A percentile compares a stretch with the other conserved stretches of the same genome.
These are phyloP conservation scores for Lactarius hatsudake DNA, from an alignment of 768 basidiomycete species.

Conservation along the genomic window DNA sequence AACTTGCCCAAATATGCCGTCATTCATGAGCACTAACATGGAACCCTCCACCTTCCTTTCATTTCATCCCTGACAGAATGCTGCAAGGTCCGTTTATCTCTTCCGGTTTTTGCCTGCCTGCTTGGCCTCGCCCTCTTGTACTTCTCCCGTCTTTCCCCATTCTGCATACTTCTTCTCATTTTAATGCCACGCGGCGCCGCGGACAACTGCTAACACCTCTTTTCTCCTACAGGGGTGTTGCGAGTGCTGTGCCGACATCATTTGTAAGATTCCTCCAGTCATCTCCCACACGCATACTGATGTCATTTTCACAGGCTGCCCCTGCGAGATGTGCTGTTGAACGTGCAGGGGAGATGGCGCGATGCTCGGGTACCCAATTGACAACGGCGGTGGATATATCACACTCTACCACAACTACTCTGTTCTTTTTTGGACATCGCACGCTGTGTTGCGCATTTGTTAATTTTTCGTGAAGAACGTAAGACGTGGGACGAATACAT, in stretches of 20 bases:
- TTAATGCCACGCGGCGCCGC: background rate
- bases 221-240: constrained; percentile 53
- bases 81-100: constrained; percentile 54
- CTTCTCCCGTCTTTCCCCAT: background rate
- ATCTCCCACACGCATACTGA: constrained; percentile 10
- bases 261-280: constrained; percentile 49
- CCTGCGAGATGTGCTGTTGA: constrained; percentile 76
- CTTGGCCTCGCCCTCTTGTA: constrained; percentile 1
- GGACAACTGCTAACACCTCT: background rate
- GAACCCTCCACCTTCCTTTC: no score
- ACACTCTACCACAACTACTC: background rate
- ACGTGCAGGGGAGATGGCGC: background rate
- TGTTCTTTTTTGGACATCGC: background rate
- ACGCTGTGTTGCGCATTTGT: background rate
- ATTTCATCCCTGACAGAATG: constrained; percentile 45
- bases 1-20: background rate
- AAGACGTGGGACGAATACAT: background rate
- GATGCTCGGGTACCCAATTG: background rate
- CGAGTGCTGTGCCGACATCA: constrained; percentile 65
- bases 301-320: constrained; percentile 51
- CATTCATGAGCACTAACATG: background rate
- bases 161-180: background rate
- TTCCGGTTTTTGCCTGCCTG: background rate
- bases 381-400: background rate
- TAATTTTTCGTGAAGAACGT: background rate